A percentile compares a stretch with the other conserved stretches of the same genome.
Conservation (phyloP, 225 moss, liverwort and hornwort genomes). For the Takakia lepidozioides region DNA sequence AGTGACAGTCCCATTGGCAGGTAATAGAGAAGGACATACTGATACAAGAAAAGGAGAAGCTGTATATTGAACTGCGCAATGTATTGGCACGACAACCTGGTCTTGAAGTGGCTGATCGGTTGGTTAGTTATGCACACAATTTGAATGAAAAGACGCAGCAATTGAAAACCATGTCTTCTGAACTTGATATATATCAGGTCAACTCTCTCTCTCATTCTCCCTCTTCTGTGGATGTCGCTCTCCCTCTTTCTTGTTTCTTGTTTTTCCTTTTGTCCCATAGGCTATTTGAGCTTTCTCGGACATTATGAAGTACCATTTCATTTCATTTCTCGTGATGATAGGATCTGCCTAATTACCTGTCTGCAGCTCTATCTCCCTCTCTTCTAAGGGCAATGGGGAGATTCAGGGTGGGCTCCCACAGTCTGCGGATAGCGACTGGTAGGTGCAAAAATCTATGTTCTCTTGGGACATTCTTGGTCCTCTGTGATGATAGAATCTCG, state of each 20-base stretch:
- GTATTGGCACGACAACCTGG: conserved; percentile 57
- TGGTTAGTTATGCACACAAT: conserved; percentile 23
- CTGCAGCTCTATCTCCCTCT: no score
- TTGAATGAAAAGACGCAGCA: conserved; percentile 45
- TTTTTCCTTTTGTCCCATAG: not conserved
- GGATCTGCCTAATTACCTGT: no score
- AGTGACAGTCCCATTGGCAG: no score
- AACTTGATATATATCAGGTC: conserved; percentile 62
- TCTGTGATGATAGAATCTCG: no score
- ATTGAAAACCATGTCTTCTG: conserved; percentile 42
- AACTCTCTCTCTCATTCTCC: not conserved
- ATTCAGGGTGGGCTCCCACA: not conserved
- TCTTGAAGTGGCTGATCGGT: conserved; percentile 34
- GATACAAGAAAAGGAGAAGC: conserved; percentile 74
- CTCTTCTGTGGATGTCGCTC: not conserved
- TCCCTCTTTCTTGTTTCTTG: not conserved
- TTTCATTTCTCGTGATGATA: no score
- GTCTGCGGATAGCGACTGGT: no score
- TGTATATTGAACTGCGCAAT: conserved; percentile 54
- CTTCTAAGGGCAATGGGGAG: not conserved
- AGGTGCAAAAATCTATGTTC: no score
- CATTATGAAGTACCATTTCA: no score
- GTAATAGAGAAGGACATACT: conserved; percentile 63
- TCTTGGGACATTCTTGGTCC: no score
- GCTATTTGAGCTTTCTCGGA: no score